Base-by-base conservation (phyloP, 2,329 filamentous ascomycete species). In the Monosporascus sp. region DNA sequence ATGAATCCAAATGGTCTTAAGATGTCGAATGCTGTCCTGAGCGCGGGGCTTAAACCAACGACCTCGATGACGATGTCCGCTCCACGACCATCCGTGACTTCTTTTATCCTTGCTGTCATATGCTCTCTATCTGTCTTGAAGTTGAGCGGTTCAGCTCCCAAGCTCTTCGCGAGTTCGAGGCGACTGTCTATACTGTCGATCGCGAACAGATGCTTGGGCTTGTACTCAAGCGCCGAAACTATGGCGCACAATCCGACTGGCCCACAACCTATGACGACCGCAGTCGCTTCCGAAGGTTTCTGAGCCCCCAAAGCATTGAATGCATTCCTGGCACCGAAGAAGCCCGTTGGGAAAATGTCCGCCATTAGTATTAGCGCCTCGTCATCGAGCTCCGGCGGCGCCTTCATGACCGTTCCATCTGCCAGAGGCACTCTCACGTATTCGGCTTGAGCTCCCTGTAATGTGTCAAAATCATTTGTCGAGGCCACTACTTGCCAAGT, bases 271-370 rank as follows among this genome's bases (percentile, higher is more conserved):
- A 96, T 82, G 20, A 96, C 74, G 1, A 95, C 88, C 0, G 90
- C 84, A 0, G 86, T 89, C 54, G 84, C 82, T 47, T 89, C 81
- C 18, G 76, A 70, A 49, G 86, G 80, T 52, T 84, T 77, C 55
- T 83, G 77, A 15, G 73, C 62, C n/a, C 68, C 63, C 39, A 86
- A 76, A 64, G 85, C 72, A 53, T 82, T 81, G 68, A 96, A 86
- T 6, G 85, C 92, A 64, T 90, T 94, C 53, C 80, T 79, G 5
- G 89, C 89, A 6, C 89, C 91, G 62, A 92, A 96, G 72, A 84
- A 96, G 7, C 92, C 89, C 0, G 86, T 90, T 1, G 91, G 91
- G 70, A 94, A 96, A 62, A 96, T 95, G 66, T 96, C 91, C 17
- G 89, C 90, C 91, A 96, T 96, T 25, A 96, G 79, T 6, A 95